Evolutionary conservation across 768 basidiomycete species (phyloP).

Genomic region (Lenzites betulinus): DNA sequence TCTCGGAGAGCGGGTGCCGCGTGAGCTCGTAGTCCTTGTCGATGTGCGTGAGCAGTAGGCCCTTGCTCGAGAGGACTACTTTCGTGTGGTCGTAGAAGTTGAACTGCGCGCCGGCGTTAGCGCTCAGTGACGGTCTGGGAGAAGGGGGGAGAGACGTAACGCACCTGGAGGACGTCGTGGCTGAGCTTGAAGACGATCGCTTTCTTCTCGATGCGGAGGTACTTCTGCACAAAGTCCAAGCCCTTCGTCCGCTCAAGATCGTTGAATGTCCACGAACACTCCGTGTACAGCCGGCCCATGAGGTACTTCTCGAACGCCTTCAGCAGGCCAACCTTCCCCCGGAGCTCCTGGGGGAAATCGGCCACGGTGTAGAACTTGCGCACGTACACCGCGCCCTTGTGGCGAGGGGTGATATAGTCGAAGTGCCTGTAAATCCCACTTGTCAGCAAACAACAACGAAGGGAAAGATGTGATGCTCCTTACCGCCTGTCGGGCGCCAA

Average conservation of each 20-base stretch:
- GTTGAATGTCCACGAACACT: constrained; percentile 81
- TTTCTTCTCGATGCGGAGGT: constrained; percentile 88
- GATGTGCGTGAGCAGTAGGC: constrained; percentile 82
- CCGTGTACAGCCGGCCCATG: constrained; percentile 84
- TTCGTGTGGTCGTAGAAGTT: constrained; percentile 99
- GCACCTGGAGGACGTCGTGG: constrained; percentile 92
- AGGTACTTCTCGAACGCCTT: constrained; percentile 96
- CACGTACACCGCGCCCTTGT: constrained; percentile 65
- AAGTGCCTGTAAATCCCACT: constrained; percentile 60
- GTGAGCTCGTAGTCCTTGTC: constrained; percentile 85
- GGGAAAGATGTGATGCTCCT: constrained; percentile 33
- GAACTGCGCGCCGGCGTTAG: constrained; percentile 58
- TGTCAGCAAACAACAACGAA: neutral
- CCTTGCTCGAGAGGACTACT: constrained; percentile 82
- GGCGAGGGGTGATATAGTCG: constrained; percentile 79
- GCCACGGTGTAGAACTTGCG: constrained; percentile 72
- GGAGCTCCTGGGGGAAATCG: constrained; percentile 78
- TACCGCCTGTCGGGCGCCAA: constrained; percentile 87
- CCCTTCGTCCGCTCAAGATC: constrained; percentile 70
- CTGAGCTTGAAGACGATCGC: constrained; percentile 96
- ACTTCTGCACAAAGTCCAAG: constrained; percentile 96
- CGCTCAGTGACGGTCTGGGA: neutral
- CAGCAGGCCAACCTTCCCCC: constrained; percentile 88
- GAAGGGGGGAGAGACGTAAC: constrained; percentile 17
- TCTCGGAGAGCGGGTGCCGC: constrained; percentile 67